Percentiles rank a stretch among this genome's conserved stretches.
These are phyloP conservation scores for Auriscalpium vulgare DNA, from an alignment of 768 basidiomycete genomes.

Conservation along the genomic window DNA sequence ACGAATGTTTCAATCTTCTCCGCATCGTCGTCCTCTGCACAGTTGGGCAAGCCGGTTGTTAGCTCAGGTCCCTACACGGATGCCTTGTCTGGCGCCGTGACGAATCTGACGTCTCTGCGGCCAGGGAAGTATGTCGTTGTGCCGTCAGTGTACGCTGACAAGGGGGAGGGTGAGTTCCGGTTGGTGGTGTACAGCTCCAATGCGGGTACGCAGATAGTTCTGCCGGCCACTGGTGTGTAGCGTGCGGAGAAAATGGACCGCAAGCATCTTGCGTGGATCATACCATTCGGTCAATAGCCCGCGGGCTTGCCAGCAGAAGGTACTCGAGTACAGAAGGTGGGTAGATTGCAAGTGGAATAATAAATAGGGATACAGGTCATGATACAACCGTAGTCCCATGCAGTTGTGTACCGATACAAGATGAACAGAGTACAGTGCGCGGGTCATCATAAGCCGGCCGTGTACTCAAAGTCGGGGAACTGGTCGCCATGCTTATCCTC, in stretches of 20 bases:
- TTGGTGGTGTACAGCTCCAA: constrained; percentile 52
- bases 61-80: constrained; percentile 83
- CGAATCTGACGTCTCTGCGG: constrained; percentile 40
- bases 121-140: constrained; percentile 66
- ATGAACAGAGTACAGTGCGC: no score
- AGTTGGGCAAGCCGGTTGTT: constrained; percentile 34
- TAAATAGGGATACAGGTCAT: no score
- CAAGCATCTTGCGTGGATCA: no score
- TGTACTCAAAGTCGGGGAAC: constrained; percentile 80
- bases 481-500: constrained; percentile 55
- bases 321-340: no score
- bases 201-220: constrained; percentile 9
- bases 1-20: constrained; percentile 58
- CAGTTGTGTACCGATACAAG: no score
- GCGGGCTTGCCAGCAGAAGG: no score
- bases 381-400: no score
- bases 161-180: constrained; percentile 47
- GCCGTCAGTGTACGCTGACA: constrained; percentile 61
- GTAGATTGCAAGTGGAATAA: no score
- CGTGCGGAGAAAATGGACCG: no score
- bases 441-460: constrained; percentile 13
- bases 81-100: constrained; percentile 61
- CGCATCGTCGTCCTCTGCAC: constrained; percentile 21
- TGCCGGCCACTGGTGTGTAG: no score
- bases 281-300: no score